Conservation (phyloP, 108 stramenopile species). For the Fragilaria radians region DNA sequence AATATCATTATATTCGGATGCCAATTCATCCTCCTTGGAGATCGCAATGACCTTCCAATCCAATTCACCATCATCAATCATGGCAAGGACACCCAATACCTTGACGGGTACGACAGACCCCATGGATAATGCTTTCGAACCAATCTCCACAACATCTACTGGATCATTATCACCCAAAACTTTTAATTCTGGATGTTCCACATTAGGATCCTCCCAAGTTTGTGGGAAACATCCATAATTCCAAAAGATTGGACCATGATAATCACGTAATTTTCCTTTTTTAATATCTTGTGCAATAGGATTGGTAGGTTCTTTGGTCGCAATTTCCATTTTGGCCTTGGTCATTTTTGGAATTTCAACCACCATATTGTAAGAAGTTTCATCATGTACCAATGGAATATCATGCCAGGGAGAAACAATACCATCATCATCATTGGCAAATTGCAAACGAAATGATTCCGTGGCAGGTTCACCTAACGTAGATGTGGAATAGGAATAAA, state of each 20-base stretch:
- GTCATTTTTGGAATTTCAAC: slow-evolving; percentile 98
- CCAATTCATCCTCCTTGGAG: slow-evolving; percentile 90
- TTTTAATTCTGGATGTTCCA: slow-evolving; percentile 88
- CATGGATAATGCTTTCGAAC: slow-evolving; percentile 62
- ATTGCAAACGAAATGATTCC: slow-evolving; percentile 80
- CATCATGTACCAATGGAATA: slow-evolving; percentile 57
- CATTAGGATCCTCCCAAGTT: slow-evolving; percentile 96
- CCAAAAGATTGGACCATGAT: slow-evolving; percentile 99
- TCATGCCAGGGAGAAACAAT: slow-evolving; percentile 84
- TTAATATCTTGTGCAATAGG: slow-evolving; percentile 98
- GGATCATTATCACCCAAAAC: slow-evolving; percentile 98
- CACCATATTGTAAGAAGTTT: slow-evolving; percentile 84
- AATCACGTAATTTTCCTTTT: slow-evolving; percentile 96
- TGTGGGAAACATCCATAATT: slow-evolving; percentile 99
- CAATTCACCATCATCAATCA: slow-evolving; percentile 99
- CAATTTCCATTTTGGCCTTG: slow-evolving; percentile 99
- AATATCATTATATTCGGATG: slow-evolving; percentile 92
- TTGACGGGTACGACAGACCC: slow-evolving; percentile 93
- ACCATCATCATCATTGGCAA: slow-evolving; percentile 52
- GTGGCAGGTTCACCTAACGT: slow-evolving; percentile 60
- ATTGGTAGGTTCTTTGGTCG: slow-evolving; percentile 93
- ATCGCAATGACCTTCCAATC: slow-evolving; percentile 99
- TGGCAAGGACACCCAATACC: slow-evolving; percentile 96
- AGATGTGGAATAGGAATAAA: slow-evolving; percentile 47
- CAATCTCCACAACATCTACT: slow-evolving; percentile 99